phyloP scores from a whole-genome alignment of 257 asterid species.

The Jacaranda mimosifolia region DNA sequence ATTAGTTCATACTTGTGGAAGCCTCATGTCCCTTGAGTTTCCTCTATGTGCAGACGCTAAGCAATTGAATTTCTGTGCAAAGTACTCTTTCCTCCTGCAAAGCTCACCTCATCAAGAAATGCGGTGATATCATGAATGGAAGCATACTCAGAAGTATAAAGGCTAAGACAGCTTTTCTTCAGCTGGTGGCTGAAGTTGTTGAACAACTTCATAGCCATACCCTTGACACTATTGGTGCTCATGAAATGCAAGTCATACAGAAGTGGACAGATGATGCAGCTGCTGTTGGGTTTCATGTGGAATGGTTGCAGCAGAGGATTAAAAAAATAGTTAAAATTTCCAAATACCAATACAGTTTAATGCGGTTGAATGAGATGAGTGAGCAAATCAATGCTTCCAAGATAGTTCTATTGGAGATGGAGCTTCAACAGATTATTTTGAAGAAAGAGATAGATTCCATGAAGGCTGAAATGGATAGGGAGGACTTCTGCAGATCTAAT shows the following conservation, averaged over 20 bases:
- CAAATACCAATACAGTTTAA: conserved; percentile 24
- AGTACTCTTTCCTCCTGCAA: conserved; percentile 1
- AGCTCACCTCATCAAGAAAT: conserved; percentile 32
- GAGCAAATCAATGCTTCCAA: conserved; percentile 39
- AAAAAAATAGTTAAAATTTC: conserved; percentile 10
- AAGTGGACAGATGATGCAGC: conserved; percentile 42
- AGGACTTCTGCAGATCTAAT: conserved; percentile 33
- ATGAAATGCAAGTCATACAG: conserved; percentile 35
- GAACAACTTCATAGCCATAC: conserved; percentile 33
- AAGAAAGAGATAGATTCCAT: conserved; percentile 36
- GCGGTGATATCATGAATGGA: conserved; percentile 44
- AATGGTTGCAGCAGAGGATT: conserved; percentile 50
- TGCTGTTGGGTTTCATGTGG: conserved; percentile 48
- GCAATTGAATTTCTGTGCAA: conserved; percentile 30
- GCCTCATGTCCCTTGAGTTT: neutral
- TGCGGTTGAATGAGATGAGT: conserved; percentile 25
- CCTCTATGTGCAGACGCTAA: conserved; percentile 14
- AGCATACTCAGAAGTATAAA: conserved; percentile 42
- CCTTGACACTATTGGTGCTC: conserved; percentile 22
- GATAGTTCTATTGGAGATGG: conserved; percentile 42
- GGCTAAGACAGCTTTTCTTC: conserved; percentile 38
- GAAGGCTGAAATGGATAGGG: conserved; percentile 38
- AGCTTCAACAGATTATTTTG: conserved; percentile 36
- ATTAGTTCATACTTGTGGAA: neutral
- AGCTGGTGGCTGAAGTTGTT: conserved; percentile 45